phyloP scores from a whole-genome alignment of 805 yeast species.

The Wickerhamiella kurtzmanii region DNA sequence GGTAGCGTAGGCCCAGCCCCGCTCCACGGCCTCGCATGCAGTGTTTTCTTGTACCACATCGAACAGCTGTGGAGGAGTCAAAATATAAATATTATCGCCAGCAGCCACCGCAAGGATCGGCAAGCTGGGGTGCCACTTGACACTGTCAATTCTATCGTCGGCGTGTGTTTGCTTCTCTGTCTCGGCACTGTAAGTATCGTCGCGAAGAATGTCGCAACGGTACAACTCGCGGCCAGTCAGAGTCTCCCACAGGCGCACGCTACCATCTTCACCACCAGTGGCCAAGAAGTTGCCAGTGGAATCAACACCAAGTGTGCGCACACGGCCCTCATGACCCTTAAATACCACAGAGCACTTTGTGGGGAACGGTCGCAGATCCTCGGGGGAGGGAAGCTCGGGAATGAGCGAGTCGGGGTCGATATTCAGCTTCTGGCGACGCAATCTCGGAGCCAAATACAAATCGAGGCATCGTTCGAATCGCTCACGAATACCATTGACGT shows the following conservation, averaged over 20 bases:
- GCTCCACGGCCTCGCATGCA: constrained; percentile 65
- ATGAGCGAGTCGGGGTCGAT: constrained; percentile 92
- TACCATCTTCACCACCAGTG: constrained; percentile 95
- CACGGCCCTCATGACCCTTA: constrained; percentile 70
- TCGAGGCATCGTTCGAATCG: constrained; percentile 89
- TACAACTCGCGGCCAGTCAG: constrained; percentile 88
- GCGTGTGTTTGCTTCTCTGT: constrained; percentile 28
- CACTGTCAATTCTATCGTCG: constrained; percentile 30
- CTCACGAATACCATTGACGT: constrained; percentile 72
- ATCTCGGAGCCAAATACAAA: constrained; percentile 90
- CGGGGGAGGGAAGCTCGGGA: constrained; percentile 93
- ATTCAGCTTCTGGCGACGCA: constrained; percentile 75
- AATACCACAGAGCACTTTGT: constrained; percentile 72
- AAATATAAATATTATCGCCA: constrained; percentile 63
- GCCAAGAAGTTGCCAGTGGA: constrained; percentile 92
- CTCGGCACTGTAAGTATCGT: constrained; percentile 24
- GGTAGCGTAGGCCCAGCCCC: constrained; percentile 78
- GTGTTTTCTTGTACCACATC: constrained; percentile 76
- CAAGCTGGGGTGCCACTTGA: constrained; percentile 83
- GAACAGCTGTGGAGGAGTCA: constrained; percentile 74
- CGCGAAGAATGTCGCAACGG: constrained; percentile 28
- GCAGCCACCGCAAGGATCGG: constrained; percentile 65
- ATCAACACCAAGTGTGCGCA: constrained; percentile 72
- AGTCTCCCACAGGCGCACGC: constrained; percentile 93
- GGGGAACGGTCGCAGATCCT: constrained; percentile 94